phyloP scores from a whole-genome alignment of 169 alveolate species.

The Plasmodium vinckei region DNA sequence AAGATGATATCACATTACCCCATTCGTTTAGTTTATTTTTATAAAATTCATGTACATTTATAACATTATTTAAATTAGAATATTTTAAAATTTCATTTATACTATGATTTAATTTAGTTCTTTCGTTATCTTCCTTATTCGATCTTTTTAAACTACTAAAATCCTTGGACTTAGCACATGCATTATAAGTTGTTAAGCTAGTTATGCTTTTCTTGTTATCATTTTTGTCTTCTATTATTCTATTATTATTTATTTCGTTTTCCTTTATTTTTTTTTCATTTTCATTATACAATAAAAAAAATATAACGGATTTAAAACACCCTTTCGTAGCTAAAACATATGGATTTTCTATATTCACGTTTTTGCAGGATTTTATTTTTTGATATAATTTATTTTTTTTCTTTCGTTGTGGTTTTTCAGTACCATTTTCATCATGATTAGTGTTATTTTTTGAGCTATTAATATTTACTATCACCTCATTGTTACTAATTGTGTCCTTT shows the following conservation, averaged over 20 bases:
- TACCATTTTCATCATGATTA: neutral
- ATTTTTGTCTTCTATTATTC: neutral
- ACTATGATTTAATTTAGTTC: neutral
- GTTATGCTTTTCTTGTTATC: neutral
- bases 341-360: conserved; percentile 51
- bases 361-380: conserved; percentile 46
- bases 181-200: neutral
- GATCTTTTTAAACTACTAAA: neutral
- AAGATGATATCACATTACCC: conserved; percentile 27
- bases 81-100: conserved; percentile 16
- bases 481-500: neutral
- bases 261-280: neutral
- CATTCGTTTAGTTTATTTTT: conserved; percentile 26
- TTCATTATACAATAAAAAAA: conserved; percentile 51
- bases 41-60: conserved; percentile 32
- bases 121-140: conserved; percentile 2
- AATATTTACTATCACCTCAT: neutral
- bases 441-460: neutral
- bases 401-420: neutral
- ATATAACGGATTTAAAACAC: conserved; percentile 59
- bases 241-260: conserved; percentile 7
- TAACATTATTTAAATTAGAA: conserved; percentile 54
- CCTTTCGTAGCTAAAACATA: conserved; percentile 76
- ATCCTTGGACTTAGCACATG: neutral
- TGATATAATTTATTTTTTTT: conserved; percentile 26